A percentile compares a stretch with the other conserved stretches of the same genome.
Evolutionary conservation across 768 basidiomycete species (phyloP).

Genomic region (Chlorophyllum brunneum): DNA sequence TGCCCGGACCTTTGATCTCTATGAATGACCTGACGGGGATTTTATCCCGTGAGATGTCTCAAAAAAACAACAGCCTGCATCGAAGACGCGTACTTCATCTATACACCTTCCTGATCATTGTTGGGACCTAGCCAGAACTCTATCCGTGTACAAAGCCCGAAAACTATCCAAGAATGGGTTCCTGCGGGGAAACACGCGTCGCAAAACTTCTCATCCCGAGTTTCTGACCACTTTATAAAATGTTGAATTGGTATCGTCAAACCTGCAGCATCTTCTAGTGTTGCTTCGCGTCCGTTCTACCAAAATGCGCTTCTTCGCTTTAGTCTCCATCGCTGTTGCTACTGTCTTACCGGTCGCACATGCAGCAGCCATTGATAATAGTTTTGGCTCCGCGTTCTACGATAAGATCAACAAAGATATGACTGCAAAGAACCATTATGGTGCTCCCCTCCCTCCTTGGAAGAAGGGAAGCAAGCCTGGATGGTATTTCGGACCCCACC

Average conservation of each 20-base stretch:
- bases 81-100: conserved; percentile 3
- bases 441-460: conserved; percentile 37
- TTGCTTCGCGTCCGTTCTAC: neutral
- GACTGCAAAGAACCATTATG: conserved; percentile 21
- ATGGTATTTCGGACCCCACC: conserved; percentile 38
- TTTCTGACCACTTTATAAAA: no score
- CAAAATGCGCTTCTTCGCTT: neutral
- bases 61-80: neutral
- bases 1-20: neutral
- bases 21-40: neutral
- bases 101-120: neutral
- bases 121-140: conserved; percentile 8
- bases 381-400: conserved; percentile 17
- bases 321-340: neutral
- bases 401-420: conserved; percentile 22
- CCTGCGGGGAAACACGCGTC: no score
- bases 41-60: neutral
- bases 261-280: neutral
- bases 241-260: neutral
- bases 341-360: neutral
- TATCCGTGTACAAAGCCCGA: neutral
- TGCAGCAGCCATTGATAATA: conserved; percentile 15
- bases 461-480: conserved; percentile 28
- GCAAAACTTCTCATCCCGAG: no score
- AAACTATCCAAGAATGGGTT: no score